Base-by-base conservation (phyloP, 2,329 filamentous ascomycete species). In the Neofusicoccum sp. region DNA sequence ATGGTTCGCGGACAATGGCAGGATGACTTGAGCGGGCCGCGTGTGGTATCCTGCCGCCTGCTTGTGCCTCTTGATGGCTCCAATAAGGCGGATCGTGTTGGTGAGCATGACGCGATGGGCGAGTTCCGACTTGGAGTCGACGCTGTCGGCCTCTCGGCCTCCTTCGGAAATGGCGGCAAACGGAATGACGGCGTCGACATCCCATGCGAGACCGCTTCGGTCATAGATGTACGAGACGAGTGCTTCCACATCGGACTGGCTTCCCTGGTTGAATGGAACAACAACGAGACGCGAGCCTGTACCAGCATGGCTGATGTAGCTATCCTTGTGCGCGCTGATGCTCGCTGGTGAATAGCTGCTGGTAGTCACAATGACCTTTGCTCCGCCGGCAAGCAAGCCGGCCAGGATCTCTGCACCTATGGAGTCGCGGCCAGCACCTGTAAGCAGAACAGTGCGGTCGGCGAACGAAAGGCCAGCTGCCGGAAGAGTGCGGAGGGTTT, bases 1-100 rank as follows among this genome's bases (percentile, higher is more conserved):
- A 49, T 77, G 75, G 60, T 80, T 80, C 6, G 77, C 77, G 0
- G 77, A 79, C 36, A 80, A 69, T 0, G 78, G 78, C 4, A 80
- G 62, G 7, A 79, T 61, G 2, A 78, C 75, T 34, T 73, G 70
- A 0, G 77, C 71, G 7, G 76, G 78, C 12, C 72, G 66, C 1
- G 69, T 71, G 16, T 63, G 56, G 49, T 69, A 66, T 6, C 69
- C 65, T 6, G 66, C 66, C n/a, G 59, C 57, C 41, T 68, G 66
- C 62, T 76, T 76, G 5, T 67, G 59, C 6, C 63, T 44, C 58
- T 71, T 71, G 28, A 79, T 66, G 3, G 62, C 62, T 1, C 77
- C 76, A 30, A 79, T 65, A 7, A 78, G 65, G 2, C 77, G 71
- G 3, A 79, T 51, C 16, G 72, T 49, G 54, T 78, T 78, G 24